Percentiles rank a stretch among this genome's conserved stretches.
phyloP scores from a whole-genome alignment of 1,139 yeast genomes.

The Pichia sp. region DNA sequence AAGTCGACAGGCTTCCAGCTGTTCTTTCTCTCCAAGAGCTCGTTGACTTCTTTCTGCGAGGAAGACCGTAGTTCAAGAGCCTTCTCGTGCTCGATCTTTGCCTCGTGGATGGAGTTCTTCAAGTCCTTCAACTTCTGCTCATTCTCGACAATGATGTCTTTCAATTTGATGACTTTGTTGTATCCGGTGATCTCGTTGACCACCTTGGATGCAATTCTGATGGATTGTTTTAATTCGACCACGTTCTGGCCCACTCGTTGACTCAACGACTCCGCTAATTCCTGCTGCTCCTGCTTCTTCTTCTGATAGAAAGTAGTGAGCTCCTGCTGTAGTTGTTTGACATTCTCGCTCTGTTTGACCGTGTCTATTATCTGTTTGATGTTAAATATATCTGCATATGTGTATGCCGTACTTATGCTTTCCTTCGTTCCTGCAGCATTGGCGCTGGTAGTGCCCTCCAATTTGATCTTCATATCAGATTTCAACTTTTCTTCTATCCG shows the following conservation, averaged over 20 bases:
- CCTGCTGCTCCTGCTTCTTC: constrained; percentile 39
- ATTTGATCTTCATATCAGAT: no score
- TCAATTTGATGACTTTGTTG: constrained; percentile 70
- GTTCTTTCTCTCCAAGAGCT: constrained; percentile 78
- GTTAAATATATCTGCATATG: constrained; percentile 15
- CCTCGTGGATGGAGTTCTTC: constrained; percentile 45
- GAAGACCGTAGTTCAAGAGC: constrained; percentile 64
- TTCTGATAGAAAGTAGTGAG: constrained; percentile 27
- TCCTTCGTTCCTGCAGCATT: neutral
- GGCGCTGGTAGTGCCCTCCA: neutral
- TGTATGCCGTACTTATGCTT: neutral
- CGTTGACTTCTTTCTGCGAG: constrained; percentile 85
- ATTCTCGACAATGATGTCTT: constrained; percentile 49
- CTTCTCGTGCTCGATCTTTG: constrained; percentile 53
- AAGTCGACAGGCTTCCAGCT: constrained; percentile 76
- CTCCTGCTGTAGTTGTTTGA: constrained; percentile 30
- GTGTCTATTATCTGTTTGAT: constrained; percentile 26
- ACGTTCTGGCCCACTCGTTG: constrained; percentile 51
- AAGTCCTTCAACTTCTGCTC: constrained; percentile 42
- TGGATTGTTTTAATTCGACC: constrained; percentile 61
- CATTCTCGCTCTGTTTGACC: constrained; percentile 31
- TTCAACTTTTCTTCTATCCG: neutral
- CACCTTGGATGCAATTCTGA: constrained; percentile 67
- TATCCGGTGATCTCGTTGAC: constrained; percentile 93
- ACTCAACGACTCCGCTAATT: constrained; percentile 53